A percentile compares a stretch with the other conserved stretches of the same genome.
Conservation (phyloP, 495 filamentous ascomycete species). For the Neurospora sp. region DNA sequence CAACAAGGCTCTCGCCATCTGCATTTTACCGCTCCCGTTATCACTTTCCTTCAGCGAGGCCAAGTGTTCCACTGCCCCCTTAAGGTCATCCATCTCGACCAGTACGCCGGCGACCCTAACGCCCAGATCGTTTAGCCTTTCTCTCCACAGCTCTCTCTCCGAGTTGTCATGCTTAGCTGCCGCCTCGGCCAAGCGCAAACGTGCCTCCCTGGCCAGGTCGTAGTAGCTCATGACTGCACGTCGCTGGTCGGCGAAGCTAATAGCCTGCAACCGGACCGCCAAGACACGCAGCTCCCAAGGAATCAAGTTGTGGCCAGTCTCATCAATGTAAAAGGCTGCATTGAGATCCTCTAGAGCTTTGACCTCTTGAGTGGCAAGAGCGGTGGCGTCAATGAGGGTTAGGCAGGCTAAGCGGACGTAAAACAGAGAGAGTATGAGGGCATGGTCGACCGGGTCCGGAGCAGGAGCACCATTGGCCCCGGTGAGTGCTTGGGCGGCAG, state of each 20-base stretch:
- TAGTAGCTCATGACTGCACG: slow-evolving; percentile 81
- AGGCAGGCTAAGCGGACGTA: slow-evolving; percentile 80
- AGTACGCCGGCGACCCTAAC: slow-evolving; percentile 68
- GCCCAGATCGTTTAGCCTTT: slow-evolving; percentile 61
- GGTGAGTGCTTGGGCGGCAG: slow-evolving; percentile 57
- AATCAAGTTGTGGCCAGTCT: slow-evolving; percentile 45
- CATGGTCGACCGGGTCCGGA: slow-evolving; percentile 44
- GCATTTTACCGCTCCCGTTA: slow-evolving; percentile 19
- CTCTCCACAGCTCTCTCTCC: slow-evolving; percentile 52
- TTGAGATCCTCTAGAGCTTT: slow-evolving; percentile 75
- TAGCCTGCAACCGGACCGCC: slow-evolving; percentile 68
- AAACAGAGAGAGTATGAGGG: slow-evolving; percentile 61
- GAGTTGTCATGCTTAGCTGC: slow-evolving; percentile 27
- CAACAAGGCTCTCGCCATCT: slow-evolving; percentile 49
- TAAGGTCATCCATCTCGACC: slow-evolving; percentile 84
- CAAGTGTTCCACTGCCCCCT: slow-evolving; percentile 63
- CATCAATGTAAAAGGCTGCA: slow-evolving; percentile 53
- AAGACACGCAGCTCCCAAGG: slow-evolving; percentile 84
- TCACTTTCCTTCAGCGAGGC: slow-evolving; percentile 26
- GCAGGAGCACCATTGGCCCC: slow-evolving; percentile 32
- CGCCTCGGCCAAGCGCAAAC: slow-evolving; percentile 38
- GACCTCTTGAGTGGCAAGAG: slow-evolving; percentile 75
- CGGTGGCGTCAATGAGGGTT: slow-evolving; percentile 54
- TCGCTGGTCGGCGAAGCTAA: slow-evolving; percentile 75
- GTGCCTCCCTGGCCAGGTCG: slow-evolving; percentile 69